Evolutionary conservation across 2,329 filamentous ascomycete species (phyloP).

Genomic region (Xylogone sp.): DNA sequence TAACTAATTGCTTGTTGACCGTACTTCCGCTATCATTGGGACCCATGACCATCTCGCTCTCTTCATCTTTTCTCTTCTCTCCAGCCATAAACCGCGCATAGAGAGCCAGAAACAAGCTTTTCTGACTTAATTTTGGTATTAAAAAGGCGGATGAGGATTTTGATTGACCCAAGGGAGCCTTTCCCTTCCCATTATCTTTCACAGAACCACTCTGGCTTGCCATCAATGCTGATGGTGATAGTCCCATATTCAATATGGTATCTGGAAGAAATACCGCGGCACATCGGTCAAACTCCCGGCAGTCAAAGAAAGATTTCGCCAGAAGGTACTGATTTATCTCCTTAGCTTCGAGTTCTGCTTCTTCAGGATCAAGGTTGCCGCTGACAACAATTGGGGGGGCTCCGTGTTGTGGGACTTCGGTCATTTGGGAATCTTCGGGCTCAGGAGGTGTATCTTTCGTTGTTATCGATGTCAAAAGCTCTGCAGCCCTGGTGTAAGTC

Average conservation of each 20-base stretch:
- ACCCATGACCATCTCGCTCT: conserved; percentile 95
- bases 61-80: conserved; percentile 94
- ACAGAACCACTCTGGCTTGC: conserved; percentile 34
- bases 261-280: conserved; percentile 85
- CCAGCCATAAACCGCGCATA: conserved; percentile 92
- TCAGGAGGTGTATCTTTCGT: conserved; percentile 44
- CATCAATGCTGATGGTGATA: conserved; percentile 41
- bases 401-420: conserved; percentile 43
- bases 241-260: conserved; percentile 65
- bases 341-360: conserved; percentile 71
- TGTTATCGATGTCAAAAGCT: conserved; percentile 82
- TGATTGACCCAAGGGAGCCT: conserved; percentile 14
- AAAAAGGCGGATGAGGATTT: conserved; percentile 7
- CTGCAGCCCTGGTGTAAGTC: conserved; percentile 69
- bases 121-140: conserved; percentile 71
- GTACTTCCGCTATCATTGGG: conserved; percentile 84
- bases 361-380: conserved; percentile 62
- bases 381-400: conserved; percentile 47
- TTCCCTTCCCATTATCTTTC: conserved; percentile 62
- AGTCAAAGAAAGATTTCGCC: conserved; percentile 93
- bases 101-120: conserved; percentile 84
- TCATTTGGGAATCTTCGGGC: conserved; percentile 57
- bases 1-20: conserved; percentile 77
- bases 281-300: conserved; percentile 90
- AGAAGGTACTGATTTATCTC: conserved; percentile 83